Evolutionary conservation across 1,284 basidiomycete species (phyloP), one percentile per base, ranked within the genome.

Genomic region (Trichosporon faecale): DNA sequence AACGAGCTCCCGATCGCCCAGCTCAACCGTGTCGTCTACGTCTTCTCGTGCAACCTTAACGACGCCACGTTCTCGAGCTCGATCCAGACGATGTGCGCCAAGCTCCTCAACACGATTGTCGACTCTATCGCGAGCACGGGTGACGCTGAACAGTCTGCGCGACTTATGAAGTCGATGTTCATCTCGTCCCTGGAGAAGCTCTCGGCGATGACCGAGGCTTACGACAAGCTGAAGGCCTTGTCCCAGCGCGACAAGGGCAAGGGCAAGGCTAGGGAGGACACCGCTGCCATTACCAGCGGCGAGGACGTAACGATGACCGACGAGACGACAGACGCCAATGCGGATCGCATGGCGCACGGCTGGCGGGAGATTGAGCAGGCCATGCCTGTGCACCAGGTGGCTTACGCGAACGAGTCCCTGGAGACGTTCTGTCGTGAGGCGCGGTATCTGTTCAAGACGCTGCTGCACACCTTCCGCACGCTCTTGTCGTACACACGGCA

Each of bases 1-100:
- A 87, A 86, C 66, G 95, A 99, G 55, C 89, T 99, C 25, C 89
- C 89, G 1, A 86, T 91, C 5, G 84, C 87, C 18, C 95, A 98
- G 80, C 86, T 99, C 27, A 87, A 89, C 16, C 89, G 89, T 9
- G 89, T 97, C 72, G 90, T 96, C 33, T 89, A 92, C 75, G 89
- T 94, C 71, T 98, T 94, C 80, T 91, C 93, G 5, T 90, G 91
- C 68, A 90, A 94, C 77, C 88, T 98, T 64, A 96, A 98, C 83
- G 95, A 98, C 79, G 88, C 93, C 1, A 90, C 91, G 14, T 87
- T 96, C 66, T 88, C 89, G 12, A 91, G 89, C 72, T 90, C 88
- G 68, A 89, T 96, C 46, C 95, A 98, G 80, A 93, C 93, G 16
- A 88, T 98, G 84, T 95, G 93, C 74, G 91, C 92, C 72, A 99